Evolutionary conservation across 2,329 filamentous ascomycete species (phyloP).

Genomic region (Knufia petricola): DNA sequence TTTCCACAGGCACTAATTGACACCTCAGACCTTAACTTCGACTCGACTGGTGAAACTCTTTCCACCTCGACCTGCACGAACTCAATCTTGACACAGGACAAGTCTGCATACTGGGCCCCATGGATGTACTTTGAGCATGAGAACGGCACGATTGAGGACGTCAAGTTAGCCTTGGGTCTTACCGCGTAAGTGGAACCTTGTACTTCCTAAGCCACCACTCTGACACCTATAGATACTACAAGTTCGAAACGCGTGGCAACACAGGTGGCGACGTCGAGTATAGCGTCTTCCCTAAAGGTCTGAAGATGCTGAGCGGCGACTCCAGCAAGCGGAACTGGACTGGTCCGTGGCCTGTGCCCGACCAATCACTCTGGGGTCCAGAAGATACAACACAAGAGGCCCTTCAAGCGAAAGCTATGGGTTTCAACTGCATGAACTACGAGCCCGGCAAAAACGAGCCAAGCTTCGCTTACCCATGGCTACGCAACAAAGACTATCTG

Average conservation of each 20-base stretch:
- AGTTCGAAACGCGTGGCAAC: slow-evolving; percentile 7
- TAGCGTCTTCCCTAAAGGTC: slow-evolving; percentile 61
- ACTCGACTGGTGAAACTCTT: slow-evolving; percentile 47
- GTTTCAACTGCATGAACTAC: slow-evolving; percentile 96
- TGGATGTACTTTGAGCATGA: slow-evolving; percentile 64
- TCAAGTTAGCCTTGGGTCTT: slow-evolving; percentile 70
- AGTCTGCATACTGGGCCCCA: slow-evolving; percentile 82
- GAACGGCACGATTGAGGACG: slow-evolving; percentile 58
- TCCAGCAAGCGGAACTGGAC: slow-evolving; percentile 59
- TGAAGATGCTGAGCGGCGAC: slow-evolving; percentile 75
- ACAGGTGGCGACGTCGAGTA: slow-evolving; percentile 11
- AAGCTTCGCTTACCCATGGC: slow-evolving; percentile 68
- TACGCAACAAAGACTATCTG: slow-evolving; percentile 70
- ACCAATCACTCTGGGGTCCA: slow-evolving; percentile 60
- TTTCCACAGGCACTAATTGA: slow-evolving; percentile 4
- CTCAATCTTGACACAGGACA: slow-evolving; percentile 69
- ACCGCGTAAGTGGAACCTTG: slow-evolving; percentile 57
- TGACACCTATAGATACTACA: slow-evolving; percentile 58
- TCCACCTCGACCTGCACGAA: slow-evolving; percentile 61
- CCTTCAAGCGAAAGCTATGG: slow-evolving; percentile 69
- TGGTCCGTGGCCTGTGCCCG: slow-evolving; percentile 55
- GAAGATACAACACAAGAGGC: slow-evolving; percentile 59
- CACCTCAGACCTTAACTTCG: slow-evolving; percentile 52
- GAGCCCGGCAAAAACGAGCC: slow-evolving; percentile 48
- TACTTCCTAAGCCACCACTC: slow-evolving; percentile 2